Evolutionary conservation across 345 rosid species (phyloP).

Genomic region (Sisymbrium irio): DNA sequence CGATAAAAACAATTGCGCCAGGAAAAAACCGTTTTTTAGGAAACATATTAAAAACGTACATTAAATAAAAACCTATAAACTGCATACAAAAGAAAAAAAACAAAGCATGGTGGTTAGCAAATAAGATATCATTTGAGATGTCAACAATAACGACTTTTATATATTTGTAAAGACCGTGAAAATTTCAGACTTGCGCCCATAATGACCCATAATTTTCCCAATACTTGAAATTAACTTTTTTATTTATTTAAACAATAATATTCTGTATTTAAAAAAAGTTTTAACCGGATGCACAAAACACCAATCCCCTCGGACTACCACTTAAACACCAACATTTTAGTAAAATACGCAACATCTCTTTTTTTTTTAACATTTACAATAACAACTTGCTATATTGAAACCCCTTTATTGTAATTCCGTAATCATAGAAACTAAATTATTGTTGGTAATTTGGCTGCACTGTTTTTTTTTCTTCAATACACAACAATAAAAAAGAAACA

Average conservation of each 20-base stretch:
- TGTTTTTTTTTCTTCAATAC: not conserved
- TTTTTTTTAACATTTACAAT: constrained; percentile 4
- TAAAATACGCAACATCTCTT: not conserved
- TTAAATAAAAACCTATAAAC: not conserved
- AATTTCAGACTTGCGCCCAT: too few relatives aligned
- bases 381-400: constrained; percentile 18
- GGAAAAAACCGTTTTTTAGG: not conserved
- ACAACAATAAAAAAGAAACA: not conserved
- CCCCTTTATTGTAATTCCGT: constrained; percentile 13
- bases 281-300: too few relatives aligned
- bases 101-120: not conserved
- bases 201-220: too few relatives aligned
- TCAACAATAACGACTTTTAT: too few relatives aligned
- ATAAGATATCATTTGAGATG: too few relatives aligned
- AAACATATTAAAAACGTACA: not conserved
- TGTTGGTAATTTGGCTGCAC: not conserved
- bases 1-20: not conserved
- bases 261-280: too few relatives aligned
- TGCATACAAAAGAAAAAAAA: not conserved
- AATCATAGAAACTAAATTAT: constrained; percentile 26
- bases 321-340: not conserved
- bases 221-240: too few relatives aligned
- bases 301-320: not conserved
- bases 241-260: too few relatives aligned
- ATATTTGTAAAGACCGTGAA: not conserved